Conservation (phyloP, 2,329 filamentous ascomycete genomes). For the Apiospora hydei region DNA sequence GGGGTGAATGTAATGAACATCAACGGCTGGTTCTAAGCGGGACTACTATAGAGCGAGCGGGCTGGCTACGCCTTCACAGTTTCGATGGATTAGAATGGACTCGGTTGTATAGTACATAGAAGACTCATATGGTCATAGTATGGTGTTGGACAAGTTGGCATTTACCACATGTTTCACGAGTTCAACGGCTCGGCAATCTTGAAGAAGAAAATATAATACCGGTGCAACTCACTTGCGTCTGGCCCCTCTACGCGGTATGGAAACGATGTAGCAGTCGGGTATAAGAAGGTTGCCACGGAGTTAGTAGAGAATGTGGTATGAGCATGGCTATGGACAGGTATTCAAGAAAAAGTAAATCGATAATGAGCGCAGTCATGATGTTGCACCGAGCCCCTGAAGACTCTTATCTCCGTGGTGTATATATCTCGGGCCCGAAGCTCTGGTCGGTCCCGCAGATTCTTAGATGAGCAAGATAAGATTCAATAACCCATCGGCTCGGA, state of each 20-base stretch:
- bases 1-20: conserved; percentile 25
- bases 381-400: background rate
- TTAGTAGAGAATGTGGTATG: background rate
- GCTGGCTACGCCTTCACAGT: background rate
- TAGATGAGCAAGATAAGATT: background rate
- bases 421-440: background rate
- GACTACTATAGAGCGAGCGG: background rate
- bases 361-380: background rate
- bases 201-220: background rate
- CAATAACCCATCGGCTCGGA: background rate
- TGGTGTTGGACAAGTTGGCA: background rate
- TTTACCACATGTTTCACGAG: conserved; percentile 1
- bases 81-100: conserved; percentile 6
- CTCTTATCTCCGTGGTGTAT: background rate
- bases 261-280: background rate
- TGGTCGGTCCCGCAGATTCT: background rate
- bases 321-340: background rate
- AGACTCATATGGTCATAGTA: background rate
- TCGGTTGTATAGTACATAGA: background rate
- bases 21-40: conserved; percentile 27
- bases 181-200: conserved; percentile 1
- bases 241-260: background rate
- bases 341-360: background rate
- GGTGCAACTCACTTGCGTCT: background rate
- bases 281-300: background rate